Base-by-base conservation (phyloP, 345 rosid genomes). In the Excoecaria cochinchinensis region DNA sequence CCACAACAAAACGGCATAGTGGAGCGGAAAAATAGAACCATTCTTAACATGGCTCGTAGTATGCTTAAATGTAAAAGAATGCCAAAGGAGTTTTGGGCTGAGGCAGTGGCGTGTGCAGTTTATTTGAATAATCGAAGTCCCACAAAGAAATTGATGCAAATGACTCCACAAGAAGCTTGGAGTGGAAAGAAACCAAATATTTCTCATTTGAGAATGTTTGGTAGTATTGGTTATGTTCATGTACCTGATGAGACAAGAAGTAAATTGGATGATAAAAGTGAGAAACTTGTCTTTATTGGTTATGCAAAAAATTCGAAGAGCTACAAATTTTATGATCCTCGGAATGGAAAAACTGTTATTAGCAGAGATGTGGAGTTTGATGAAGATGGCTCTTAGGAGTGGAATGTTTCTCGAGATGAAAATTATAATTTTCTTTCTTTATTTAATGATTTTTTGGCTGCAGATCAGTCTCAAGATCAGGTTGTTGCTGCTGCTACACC, bases 121-220 rank as follows among this genome's bases (percentile, higher is more conserved):
- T 42, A 74, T 50, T 12, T 62, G n/a, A 0, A 19, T 14, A 66
- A 59, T 24, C 6, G 63, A 24, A 59, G 63, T 59, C 38, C 39
- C 38, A 59, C 1, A 24, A 59, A 59, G 4, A 24, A 11, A 0
- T 59, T 59, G 63, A 1, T 11, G 5, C 0, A 52, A 40, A 21
- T 64, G 2, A 22, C 24, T 8, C 55, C 67, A 4, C 38, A 64
- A 40, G 24, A 65, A 52, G 24, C 40, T 6, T 71, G 46, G 67
- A 24, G 59, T 71, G 46, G 56, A 3, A 13, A 15, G 0, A 71
- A 63, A 8, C 51, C 71, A 17, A 39, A 0, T 16, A 7, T 55
- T 10, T 59, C 17, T 16, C 48, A 77, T 21, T 62, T 63, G 10
- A 55, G 63, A 15, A 17, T 77, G 1, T 77, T 77, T 25, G 66